Evolutionary conservation across 140 eudicot genomes (phyloP), one percentile per base, ranked within the genome.

Genomic region (Oenanthe javanica): DNA sequence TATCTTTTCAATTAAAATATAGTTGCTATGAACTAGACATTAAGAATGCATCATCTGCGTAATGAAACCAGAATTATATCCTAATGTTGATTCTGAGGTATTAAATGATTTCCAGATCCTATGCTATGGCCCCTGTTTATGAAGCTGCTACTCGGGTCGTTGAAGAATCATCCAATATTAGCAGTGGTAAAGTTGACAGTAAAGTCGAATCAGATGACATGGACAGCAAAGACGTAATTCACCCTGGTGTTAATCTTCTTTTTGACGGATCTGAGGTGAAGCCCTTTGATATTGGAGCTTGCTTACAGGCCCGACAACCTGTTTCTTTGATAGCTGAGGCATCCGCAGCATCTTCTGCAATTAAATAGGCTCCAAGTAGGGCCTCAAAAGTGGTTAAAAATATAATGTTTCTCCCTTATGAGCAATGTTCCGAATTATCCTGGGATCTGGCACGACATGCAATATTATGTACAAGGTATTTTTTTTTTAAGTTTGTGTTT

Each of bases 271-370:
- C 95, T 79, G 97, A 90, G 79, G 82, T 95, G 89, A 94, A 89
- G 52, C 99, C 99, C 21, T 95, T 95, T 80, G 99, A 95, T 80
- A 95, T 95, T 36, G 97, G 95, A 67, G 99, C 99, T 78, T 92
- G 97, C 86, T 89, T 92, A 59, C 99, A 95, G 87, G 99, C 99
- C 81, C 91, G 97, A 61, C 97, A 92, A 82, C 97, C 97, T 27
- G 97, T 91, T 61, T 87, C 93, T 73, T 86, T 95, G 80, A 88
- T 95, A 64, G 88, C 97, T 42, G 99, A 95, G 86, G 99, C 99
- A 52, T 90, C 99, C 73, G 86, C 92, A 5, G 97, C 95, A 11
- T 92, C 89, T 84, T 85, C 90, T 76, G 87, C 93, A 42, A 81
- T 81, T 79, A 92, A 89, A 83, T 92, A 88, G 72, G 85, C 51